Conservation (phyloP, 345 rosid genomes). For the Excoecaria cochinchinensis region DNA sequence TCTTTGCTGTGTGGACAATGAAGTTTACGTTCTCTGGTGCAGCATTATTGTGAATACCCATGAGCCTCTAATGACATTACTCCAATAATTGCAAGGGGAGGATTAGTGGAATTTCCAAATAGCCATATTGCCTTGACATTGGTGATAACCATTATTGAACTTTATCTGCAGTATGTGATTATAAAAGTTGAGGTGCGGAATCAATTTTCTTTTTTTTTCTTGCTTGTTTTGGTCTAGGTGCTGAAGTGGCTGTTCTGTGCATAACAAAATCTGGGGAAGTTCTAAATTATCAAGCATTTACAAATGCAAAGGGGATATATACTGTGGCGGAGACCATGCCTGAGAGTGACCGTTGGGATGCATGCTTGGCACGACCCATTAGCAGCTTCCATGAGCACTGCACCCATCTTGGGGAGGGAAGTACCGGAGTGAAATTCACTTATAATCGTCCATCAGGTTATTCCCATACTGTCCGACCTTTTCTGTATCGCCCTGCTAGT, state of each 20-base stretch:
- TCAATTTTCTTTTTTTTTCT: too few species aligned
- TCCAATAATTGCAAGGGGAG: not conserved
- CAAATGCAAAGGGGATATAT: slow-evolving; percentile 76
- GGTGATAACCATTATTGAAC: not conserved
- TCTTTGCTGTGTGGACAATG: not conserved
- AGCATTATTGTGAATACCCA: not conserved
- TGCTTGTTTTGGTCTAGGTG: slow-evolving; percentile 50
- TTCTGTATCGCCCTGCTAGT: slow-evolving; percentile 58
- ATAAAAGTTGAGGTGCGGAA: not conserved
- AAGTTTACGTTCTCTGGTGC: not conserved
- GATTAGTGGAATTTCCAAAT: not conserved
- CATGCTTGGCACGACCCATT: slow-evolving; percentile 82
- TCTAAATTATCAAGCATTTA: slow-evolving; percentile 88
- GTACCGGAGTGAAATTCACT: slow-evolving; percentile 70
- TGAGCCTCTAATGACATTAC: too few species aligned
- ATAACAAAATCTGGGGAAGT: slow-evolving; percentile 93
- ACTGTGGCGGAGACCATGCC: slow-evolving; percentile 96
- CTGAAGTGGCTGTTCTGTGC: slow-evolving; percentile 97
- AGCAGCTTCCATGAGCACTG: slow-evolving; percentile 87
- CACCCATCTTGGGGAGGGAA: slow-evolving; percentile 55
- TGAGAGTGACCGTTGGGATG: slow-evolving; percentile 92
- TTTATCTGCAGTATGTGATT: not conserved
- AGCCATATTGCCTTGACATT: not conserved
- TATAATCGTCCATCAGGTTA: slow-evolving; percentile 79
- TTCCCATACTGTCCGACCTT: slow-evolving; percentile 66